Conservation (phyloP, 768 basidiomycete genomes). For the Suillus occidentalis region DNA sequence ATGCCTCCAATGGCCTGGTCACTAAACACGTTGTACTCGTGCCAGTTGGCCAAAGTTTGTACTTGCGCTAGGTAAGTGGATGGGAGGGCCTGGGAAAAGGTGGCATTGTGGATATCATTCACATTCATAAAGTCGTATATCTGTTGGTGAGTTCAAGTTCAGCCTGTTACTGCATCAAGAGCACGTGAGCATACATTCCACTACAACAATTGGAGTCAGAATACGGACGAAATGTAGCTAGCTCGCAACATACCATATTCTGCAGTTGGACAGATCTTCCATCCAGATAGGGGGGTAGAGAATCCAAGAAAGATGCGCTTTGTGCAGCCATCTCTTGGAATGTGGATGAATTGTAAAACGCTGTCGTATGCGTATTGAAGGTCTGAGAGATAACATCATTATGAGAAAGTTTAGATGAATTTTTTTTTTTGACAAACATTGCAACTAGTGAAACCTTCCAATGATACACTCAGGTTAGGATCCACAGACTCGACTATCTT, state of each 20-base stretch:
- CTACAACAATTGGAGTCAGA: conserved; percentile 25
- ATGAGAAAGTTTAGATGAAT: not conserved
- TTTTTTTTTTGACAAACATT: conserved; percentile 35
- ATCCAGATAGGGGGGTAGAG: conserved; percentile 52
- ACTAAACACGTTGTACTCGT: conserved; percentile 70
- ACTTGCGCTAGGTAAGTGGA: conserved; percentile 51
- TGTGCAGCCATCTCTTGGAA: conserved; percentile 49
- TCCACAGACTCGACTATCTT: conserved; percentile 60
- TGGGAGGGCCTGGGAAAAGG: conserved; percentile 50
- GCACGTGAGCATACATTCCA: conserved; percentile 41
- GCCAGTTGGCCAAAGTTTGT: conserved; percentile 66
- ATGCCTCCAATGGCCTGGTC: conserved; percentile 53
- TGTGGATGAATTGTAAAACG: conserved; percentile 53
- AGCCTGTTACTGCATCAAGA: conserved; percentile 1
- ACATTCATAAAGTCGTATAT: conserved; percentile 78
- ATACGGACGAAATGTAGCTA: not conserved
- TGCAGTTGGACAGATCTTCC: conserved; percentile 50
- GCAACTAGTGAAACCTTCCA: conserved; percentile 69
- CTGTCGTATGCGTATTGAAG: conserved; percentile 45
- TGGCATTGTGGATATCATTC: conserved; percentile 61
- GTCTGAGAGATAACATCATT: conserved; percentile 34
- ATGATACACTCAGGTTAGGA: conserved; percentile 56
- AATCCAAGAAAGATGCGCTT: conserved; percentile 47
- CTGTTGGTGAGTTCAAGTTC: conserved; percentile 29
- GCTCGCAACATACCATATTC: conserved; percentile 51